phyloP scores from a whole-genome alignment of 257 asterid species.

The Echium plantagineum region DNA sequence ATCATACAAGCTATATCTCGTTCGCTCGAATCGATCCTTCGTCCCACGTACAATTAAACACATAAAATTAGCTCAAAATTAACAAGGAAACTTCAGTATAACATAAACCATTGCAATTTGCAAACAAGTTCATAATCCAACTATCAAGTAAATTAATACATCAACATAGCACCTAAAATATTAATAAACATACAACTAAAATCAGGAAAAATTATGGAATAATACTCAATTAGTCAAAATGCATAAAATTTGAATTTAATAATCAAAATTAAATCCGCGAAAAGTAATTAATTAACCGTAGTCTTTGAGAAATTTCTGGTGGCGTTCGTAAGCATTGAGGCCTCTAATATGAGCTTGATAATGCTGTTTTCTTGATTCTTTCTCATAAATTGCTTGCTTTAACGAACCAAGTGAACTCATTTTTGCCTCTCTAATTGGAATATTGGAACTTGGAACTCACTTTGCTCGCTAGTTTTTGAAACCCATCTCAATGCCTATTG shows the following conservation, averaged over 20 bases:
- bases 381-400: slow-evolving; percentile 5
- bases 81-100: no score
- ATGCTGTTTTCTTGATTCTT: slow-evolving; percentile 32
- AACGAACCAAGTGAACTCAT: not conserved
- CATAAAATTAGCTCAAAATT: no score
- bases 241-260: not conserved
- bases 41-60: not conserved
- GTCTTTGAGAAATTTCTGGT: slow-evolving; percentile 73
- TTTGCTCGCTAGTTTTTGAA: no score
- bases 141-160: no score
- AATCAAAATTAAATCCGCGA: not conserved
- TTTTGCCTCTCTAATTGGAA: not conserved
- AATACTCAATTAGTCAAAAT: no score
- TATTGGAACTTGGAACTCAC: no score
- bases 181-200: no score
- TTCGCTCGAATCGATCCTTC: not conserved
- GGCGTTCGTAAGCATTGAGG: slow-evolving; percentile 96
- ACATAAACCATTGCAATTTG: no score
- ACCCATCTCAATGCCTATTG: no score
- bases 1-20: not conserved
- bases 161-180: no score
- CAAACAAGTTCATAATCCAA: no score
- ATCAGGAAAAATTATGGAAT: no score
- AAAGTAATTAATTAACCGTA: slow-evolving; percentile 42
- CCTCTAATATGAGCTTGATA: slow-evolving; percentile 87